Evolutionary conservation across 352 stramenopile species (phyloP).

Genomic region (Pythium brachiatum): DNA sequence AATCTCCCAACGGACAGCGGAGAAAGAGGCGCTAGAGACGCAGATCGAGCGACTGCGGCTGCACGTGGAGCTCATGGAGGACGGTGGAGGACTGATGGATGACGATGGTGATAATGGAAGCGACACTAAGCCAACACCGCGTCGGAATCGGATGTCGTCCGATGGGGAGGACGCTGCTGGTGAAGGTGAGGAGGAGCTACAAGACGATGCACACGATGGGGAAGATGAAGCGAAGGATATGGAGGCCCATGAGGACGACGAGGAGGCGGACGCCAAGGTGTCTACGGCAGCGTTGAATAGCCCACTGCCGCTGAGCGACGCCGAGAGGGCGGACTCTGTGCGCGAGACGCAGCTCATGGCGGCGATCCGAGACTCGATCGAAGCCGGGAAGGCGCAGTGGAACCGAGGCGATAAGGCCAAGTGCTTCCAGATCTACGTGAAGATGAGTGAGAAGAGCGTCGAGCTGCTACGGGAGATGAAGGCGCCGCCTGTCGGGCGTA

Average conservation of each 20-base stretch:
- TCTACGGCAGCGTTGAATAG: slow-evolving; percentile 9
- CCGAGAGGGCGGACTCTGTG: slow-evolving; percentile 33
- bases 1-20: slow-evolving; percentile 33
- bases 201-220: slow-evolving; percentile 19
- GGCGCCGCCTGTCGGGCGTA: slow-evolving; percentile 25
- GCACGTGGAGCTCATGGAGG: slow-evolving; percentile 54
- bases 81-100: neutral
- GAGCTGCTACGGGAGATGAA: slow-evolving; percentile 31
- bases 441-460: slow-evolving; percentile 43
- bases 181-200: slow-evolving; percentile 19
- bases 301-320: slow-evolving; percentile 6
- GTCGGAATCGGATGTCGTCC: neutral
- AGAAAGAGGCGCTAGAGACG: slow-evolving; percentile 52
- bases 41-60: slow-evolving; percentile 63
- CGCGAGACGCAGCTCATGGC: slow-evolving; percentile 50
- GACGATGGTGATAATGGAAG: slow-evolving; percentile 7
- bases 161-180: slow-evolving; percentile 28
- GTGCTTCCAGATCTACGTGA: slow-evolving; percentile 66
- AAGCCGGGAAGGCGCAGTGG: slow-evolving; percentile 65
- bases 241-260: slow-evolving; percentile 17
- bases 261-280: slow-evolving; percentile 13
- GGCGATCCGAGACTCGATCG: slow-evolving; percentile 46
- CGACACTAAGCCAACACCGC: slow-evolving; percentile 4
- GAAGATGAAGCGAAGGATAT: slow-evolving; percentile 23
- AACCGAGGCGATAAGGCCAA: slow-evolving; percentile 75